phyloP scores from a whole-genome alignment of 352 stramenopile genomes.

The Phytophthora hibernalis region DNA sequence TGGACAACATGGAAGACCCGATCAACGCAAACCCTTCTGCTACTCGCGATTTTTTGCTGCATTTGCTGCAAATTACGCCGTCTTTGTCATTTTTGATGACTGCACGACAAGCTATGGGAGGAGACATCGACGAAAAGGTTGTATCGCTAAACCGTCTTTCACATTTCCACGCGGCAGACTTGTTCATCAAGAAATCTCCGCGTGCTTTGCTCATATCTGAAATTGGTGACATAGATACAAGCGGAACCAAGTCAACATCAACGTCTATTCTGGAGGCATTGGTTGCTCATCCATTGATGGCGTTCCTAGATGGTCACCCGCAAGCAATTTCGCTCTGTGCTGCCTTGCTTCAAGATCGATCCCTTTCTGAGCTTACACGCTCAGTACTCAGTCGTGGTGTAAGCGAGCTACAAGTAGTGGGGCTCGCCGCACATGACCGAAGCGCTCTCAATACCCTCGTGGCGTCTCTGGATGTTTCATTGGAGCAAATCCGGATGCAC shows the following conservation, averaged over 20 bases:
- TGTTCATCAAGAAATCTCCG: conserved; percentile 84
- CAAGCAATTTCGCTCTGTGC: conserved; percentile 85
- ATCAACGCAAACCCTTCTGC: conserved; percentile 68
- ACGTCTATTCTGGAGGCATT: conserved; percentile 67
- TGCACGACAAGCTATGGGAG: conserved; percentile 73
- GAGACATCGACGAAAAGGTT: conserved; percentile 84
- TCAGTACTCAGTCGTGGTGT: conserved; percentile 73
- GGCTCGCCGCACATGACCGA: conserved; percentile 65
- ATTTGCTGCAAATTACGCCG: conserved; percentile 70
- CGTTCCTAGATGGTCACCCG: conserved; percentile 81
- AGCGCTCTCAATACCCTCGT: conserved; percentile 82
- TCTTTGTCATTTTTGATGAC: conserved; percentile 77
- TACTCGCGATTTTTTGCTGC: conserved; percentile 69
- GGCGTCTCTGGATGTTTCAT: conserved; percentile 74
- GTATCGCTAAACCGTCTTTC: conserved; percentile 78
- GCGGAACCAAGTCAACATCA: conserved; percentile 27
- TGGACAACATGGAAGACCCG: conserved; percentile 88
- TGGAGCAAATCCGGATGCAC: conserved; percentile 76
- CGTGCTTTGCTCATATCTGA: conserved; percentile 71
- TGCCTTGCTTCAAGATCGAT: conserved; percentile 76
- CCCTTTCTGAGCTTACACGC: conserved; percentile 76
- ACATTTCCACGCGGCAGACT: conserved; percentile 70
- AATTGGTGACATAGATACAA: conserved; percentile 60
- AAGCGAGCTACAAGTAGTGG: conserved; percentile 73
- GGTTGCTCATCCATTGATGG: conserved; percentile 75